phyloP scores from a whole-genome alignment of 192 early-diverging fungal species.

The Umbelopsis isabellina region DNA sequence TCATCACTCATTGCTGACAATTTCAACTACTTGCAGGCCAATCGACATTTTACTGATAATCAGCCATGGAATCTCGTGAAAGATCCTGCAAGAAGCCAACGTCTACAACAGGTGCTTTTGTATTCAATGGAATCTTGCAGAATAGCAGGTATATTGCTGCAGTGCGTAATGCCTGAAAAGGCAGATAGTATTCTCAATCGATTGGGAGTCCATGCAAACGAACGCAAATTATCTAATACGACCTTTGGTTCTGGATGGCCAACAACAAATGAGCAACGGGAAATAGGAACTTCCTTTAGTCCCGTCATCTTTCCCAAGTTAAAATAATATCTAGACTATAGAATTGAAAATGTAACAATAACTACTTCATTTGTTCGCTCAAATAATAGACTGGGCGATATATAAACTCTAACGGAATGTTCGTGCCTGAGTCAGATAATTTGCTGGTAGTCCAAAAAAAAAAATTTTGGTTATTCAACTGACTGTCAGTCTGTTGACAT shows the following conservation, averaged over 20 bases:
- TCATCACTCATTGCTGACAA: background rate
- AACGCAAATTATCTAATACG: slow-evolving; percentile 65
- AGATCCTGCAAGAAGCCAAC: slow-evolving; percentile 39
- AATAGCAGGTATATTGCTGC: slow-evolving; percentile 72
- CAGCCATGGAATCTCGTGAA: slow-evolving; percentile 86
- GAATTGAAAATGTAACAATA: background rate
- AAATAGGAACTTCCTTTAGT: background rate
- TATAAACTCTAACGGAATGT: no score
- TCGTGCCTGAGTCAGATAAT: no score
- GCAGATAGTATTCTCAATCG: slow-evolving; percentile 65
- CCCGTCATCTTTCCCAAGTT: slow-evolving; percentile 8
- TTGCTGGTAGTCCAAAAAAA: no score
- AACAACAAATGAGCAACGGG: background rate
- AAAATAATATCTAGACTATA: slow-evolving; percentile 9
- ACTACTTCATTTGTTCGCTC: no score
- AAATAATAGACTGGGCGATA: no score
- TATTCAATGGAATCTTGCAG: slow-evolving; percentile 77
- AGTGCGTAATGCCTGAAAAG: slow-evolving; percentile 88
- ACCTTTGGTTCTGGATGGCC: slow-evolving; percentile 64
- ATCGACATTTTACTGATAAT: slow-evolving; percentile 67
- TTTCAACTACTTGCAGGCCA: slow-evolving; percentile 47
- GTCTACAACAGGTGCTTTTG: slow-evolving; percentile 70
- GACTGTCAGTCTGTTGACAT: no score
- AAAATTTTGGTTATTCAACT: no score
- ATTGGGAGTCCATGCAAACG: slow-evolving; percentile 55